Conservation (phyloP, 495 filamentous ascomycete species). For the Podospora bellae-mahoneyi region DNA sequence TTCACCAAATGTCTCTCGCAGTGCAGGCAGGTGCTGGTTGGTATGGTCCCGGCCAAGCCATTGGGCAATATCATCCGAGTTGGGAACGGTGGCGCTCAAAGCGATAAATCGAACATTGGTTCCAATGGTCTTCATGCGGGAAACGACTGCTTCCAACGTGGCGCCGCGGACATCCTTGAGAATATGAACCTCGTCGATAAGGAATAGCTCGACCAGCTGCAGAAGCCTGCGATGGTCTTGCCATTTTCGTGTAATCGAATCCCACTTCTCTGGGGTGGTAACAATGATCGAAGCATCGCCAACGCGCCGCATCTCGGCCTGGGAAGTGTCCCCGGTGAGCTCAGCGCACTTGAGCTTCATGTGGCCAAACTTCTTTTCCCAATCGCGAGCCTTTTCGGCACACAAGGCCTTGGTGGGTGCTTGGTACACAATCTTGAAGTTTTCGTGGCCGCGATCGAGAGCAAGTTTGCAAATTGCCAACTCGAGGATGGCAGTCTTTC, state of each 20-base stretch:
- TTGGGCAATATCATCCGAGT: slow-evolving; percentile 81
- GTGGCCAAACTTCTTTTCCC: slow-evolving; percentile 76
- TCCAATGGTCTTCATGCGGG: slow-evolving; percentile 90
- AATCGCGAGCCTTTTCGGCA: slow-evolving; percentile 75
- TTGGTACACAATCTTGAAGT: slow-evolving; percentile 93
- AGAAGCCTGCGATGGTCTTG: slow-evolving; percentile 82
- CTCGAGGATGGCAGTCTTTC: slow-evolving; percentile 89
- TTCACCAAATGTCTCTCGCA: slow-evolving; percentile 79
- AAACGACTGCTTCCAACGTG: slow-evolving; percentile 91
- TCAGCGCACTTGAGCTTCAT: slow-evolving; percentile 77
- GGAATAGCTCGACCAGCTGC: slow-evolving; percentile 80
- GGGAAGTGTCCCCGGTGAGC: slow-evolving; percentile 87
- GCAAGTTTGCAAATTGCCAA: slow-evolving; percentile 84
- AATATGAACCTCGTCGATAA: slow-evolving; percentile 97
- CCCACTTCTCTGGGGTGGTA: slow-evolving; percentile 98
- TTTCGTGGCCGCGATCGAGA: slow-evolving; percentile 56
- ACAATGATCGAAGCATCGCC: slow-evolving; percentile 86
- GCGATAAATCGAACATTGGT: slow-evolving; percentile 87
- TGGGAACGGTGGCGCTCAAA: slow-evolving; percentile 89
- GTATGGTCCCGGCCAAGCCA: slow-evolving; percentile 83
- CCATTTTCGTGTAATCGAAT: slow-evolving; percentile 95
- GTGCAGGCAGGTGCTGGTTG: slow-evolving; percentile 65
- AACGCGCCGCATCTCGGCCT: slow-evolving; percentile 66
- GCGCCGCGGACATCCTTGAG: slow-evolving; percentile 86
- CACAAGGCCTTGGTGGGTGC: slow-evolving; percentile 94